A percentile compares a stretch with the other conserved stretches of the same genome.
Conservation (phyloP, 495 filamentous ascomycete genomes). For the Penicillium silybi region DNA sequence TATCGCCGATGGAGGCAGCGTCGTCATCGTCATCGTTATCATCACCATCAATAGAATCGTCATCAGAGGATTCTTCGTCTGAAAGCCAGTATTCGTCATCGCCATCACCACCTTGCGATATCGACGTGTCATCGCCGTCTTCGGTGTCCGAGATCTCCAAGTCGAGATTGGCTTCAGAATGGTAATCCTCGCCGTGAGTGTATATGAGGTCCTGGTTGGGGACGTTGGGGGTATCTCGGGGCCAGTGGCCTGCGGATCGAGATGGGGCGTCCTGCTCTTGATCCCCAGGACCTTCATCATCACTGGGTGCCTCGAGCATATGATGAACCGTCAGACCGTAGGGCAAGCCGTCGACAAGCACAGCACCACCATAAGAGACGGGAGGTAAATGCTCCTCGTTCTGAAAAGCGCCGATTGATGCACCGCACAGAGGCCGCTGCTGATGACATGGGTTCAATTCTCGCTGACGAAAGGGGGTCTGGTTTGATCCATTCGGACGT, state of each 20-base stretch:
- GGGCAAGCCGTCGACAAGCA: conserved; percentile 75
- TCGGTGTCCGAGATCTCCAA: conserved; percentile 50
- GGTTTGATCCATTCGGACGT: conserved; percentile 26
- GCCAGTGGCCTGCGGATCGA: conserved; percentile 35
- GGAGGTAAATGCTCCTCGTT: conserved; percentile 80
- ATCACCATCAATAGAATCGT: conserved; percentile 36
- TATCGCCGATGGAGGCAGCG: conserved; percentile 71
- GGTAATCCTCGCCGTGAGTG: conserved; percentile 30
- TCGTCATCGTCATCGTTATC: conserved; percentile 56
- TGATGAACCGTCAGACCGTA: conserved; percentile 96
- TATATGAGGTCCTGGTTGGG: conserved; percentile 27
- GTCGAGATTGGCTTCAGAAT: conserved; percentile 34
- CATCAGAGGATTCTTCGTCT: conserved; percentile 45
- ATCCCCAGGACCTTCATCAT: conserved; percentile 46
- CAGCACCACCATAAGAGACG: conserved; percentile 82
- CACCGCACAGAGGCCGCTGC: conserved; percentile 72
- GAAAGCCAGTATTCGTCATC: conserved; percentile 42
- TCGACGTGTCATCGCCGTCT: conserved; percentile 32
- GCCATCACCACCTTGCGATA: conserved; percentile 26
- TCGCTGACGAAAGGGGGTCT: conserved; percentile 30
- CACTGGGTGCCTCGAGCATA: conserved; percentile 80
- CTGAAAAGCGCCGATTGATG: conserved; percentile 87
- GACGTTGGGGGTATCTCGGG: conserved; percentile 12
- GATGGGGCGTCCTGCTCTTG: conserved; percentile 27
- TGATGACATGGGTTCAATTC: conserved; percentile 56